Base-by-base conservation (phyloP, 345 rosid species). In the Sisymbrium irio region DNA sequence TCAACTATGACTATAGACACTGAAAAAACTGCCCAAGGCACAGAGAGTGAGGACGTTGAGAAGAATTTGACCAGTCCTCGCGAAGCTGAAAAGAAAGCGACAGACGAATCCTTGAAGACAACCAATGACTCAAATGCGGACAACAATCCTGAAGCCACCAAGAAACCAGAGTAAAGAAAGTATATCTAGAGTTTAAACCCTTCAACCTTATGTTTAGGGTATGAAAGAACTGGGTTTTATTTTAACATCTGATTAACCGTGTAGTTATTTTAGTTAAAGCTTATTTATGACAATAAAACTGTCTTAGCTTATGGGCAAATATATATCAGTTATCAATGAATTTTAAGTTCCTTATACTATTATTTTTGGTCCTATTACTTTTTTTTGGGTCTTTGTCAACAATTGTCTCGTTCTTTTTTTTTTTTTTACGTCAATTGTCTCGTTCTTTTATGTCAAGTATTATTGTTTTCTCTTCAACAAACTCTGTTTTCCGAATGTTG, bases 1-100 rank as follows among this genome's bases (percentile, higher is more conserved):
- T 86, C 98, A 2, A 82, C 78, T 72, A 81, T 92, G 71, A 85
- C 98, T 5, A 86, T 95, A 61, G 88, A 78, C 58, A 76, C 81
- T 8, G 93, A 89, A 1, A 81, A 82, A 65, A 74, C 91, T 39
- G 78, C 77, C 17, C 78, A 65, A 71, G 82, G 62, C 15, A 87
- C 81, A 13, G 89, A 92, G 17, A 71, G 78, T 2, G 96, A 86
- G 49, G 84, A 72, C 15, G 80, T 74, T 19, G 92, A 88, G 85
- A 92, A 85, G 81, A 81, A 77, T 80, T 57, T 87, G 79, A 77
- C 70, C 35, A 89, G 89, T 65, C 93, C 90, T 45, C 82, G 82
- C 9, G 88, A 86, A 56, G 56, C 82, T 1, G 87, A 85, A 55
- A 92, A 81, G 58, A 89, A 81, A 76, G 57, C 84, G 40, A 35